phyloP scores from a whole-genome alignment of 768 basidiomycete genomes.

The Candolleomyces efflorescens region DNA sequence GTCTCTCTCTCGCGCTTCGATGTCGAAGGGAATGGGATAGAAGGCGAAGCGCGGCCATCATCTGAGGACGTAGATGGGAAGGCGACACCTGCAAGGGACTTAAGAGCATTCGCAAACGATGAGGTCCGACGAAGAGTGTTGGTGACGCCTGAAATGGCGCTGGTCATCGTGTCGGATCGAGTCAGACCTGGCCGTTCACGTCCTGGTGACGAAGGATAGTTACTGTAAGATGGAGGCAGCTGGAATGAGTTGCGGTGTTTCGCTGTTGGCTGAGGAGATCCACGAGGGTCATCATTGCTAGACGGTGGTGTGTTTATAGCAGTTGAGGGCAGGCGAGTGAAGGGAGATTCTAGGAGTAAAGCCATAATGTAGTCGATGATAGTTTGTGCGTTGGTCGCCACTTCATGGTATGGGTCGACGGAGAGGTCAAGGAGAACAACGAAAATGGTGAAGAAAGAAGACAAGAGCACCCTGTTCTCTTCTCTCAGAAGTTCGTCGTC shows the following conservation, averaged over 20 bases:
- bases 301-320: conserved; percentile 53
- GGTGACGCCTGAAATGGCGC: conserved; percentile 57
- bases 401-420: conserved; percentile 89
- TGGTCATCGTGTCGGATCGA: conserved; percentile 61
- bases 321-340: conserved; percentile 66
- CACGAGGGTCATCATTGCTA: conserved; percentile 32
- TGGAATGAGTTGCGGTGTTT: conserved; percentile 47
- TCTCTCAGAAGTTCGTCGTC: conserved; percentile 64
- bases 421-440: conserved; percentile 85
- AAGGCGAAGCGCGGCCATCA: conserved; percentile 39
- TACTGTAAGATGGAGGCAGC: conserved; percentile 28
- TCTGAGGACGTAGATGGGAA: conserved; percentile 58
- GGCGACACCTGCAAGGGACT: conserved; percentile 62
- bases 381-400: conserved; percentile 85
- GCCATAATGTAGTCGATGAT: conserved; percentile 92
- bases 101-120: conserved; percentile 74
- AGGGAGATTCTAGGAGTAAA: conserved; percentile 84
- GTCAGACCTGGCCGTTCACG: conserved; percentile 43
- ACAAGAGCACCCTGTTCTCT: conserved; percentile 78
- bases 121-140: conserved; percentile 75
- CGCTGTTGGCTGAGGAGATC: conserved; percentile 31
- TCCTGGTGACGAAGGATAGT: conserved; percentile 34
- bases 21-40: conserved; percentile 11
- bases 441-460: conserved; percentile 94
- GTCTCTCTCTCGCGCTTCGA: conserved; percentile 19